A percentile compares a stretch with the other conserved stretches of the same genome.
These are phyloP conservation scores for Pyricularia pennisetigena DNA, from an alignment of 2,329 filamentous ascomycete species.

Conservation along the genomic window DNA sequence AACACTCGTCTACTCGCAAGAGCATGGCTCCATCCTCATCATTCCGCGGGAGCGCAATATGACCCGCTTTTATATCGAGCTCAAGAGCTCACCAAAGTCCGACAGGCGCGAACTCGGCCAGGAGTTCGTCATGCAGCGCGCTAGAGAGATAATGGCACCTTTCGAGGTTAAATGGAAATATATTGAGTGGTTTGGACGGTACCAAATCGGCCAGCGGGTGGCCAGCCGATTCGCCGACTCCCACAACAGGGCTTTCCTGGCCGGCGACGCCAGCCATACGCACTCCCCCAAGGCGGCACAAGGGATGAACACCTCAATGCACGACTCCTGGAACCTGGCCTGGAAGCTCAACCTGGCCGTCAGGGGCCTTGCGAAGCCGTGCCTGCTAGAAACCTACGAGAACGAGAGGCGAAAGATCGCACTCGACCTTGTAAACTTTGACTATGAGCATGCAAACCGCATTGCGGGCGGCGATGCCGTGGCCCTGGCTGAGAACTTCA, in stretches of 20 bases:
- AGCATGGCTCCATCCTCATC: constrained; percentile 60
- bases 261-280: constrained; percentile 57
- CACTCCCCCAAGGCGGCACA: constrained; percentile 59
- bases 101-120: constrained; percentile 31
- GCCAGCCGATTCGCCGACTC: constrained; percentile 59
- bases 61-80: constrained; percentile 54
- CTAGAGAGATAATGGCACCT: constrained; percentile 43
- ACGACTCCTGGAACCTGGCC: constrained; percentile 54
- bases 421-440: constrained; percentile 48
- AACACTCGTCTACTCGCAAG: constrained; percentile 57
- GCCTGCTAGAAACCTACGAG: constrained; percentile 51
- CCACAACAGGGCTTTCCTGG: constrained; percentile 47
- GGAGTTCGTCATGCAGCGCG: constrained; percentile 53
- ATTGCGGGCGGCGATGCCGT: constrained; percentile 46
- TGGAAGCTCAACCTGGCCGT: constrained; percentile 50
- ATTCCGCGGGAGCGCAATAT: constrained; percentile 65
- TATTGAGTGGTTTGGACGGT: constrained; percentile 63
- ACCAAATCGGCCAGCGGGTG: constrained; percentile 61
- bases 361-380: constrained; percentile 42
- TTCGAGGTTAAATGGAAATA: constrained; percentile 48
- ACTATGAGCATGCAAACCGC: constrained; percentile 33
- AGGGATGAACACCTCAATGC: constrained; percentile 50
- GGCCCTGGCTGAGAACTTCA: constrained; percentile 53
- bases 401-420: constrained; percentile 53
- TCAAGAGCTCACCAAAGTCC: constrained; percentile 32